Base-by-base conservation (phyloP, 2,329 filamentous ascomycete genomes). In the Cryoendolithus antarcticus region DNA sequence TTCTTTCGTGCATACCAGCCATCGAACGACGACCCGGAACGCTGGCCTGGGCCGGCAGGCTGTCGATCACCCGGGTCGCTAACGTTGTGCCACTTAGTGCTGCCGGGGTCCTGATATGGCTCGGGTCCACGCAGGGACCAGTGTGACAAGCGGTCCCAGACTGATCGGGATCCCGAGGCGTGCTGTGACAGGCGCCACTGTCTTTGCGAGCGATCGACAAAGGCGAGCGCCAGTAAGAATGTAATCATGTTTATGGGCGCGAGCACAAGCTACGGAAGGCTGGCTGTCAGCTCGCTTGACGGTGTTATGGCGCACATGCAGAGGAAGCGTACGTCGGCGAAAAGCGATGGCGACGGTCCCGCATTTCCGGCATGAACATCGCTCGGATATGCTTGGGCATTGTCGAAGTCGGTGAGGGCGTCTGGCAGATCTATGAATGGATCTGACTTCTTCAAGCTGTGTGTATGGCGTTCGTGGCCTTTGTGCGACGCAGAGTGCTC, bases 201-300 rank as follows among this genome's bases (percentile, higher is more conserved):
- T 52, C 50, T 74, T 60, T 68, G 75, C 42, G 66, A 67, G 37
- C 69, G 62, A 61, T 82, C 77, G 33, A 82, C 69, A 37, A 80
- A 58, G 53, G 70, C 67, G 34, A 83, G 70, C 2, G 78, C 82
- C 46, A 82, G 34, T 32, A 84, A 56, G 59, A 82, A 82, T 13
- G 75, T 71, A 37, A 75, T 63, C 55, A 82, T 73, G 46, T 75
- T 66, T 44, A 82, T 48, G 6, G 80, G 77, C 0, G 76, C 79
- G 60, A 80, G 65, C 48, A 82, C 44, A 34, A 59, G 46, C 55
- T 60, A 35, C 19, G 37, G 12, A 34, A 34, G 9, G 12, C 37
- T 30, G 21, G 24, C 27, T 13, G 36, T 44, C 30, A 48, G 44
- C 36, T 41, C 19, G 19, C 19, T 21, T 21, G 19, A 21, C 19